These are phyloP conservation scores for Jaltomata sinuosa DNA, from an alignment of 257 asterid genomes.

Conservation along the genomic window DNA sequence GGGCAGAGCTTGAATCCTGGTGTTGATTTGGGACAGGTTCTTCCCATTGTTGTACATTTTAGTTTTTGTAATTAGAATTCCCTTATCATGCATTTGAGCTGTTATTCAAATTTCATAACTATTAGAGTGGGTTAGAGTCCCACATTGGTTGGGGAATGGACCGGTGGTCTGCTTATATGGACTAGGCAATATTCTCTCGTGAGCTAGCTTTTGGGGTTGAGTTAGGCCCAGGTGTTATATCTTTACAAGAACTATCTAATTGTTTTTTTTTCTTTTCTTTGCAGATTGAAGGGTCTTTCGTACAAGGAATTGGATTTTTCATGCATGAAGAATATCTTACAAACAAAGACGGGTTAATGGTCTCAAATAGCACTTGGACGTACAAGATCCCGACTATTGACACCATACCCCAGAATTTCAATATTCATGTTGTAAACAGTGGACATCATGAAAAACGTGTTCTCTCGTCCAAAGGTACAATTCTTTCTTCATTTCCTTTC, in stretches of 20 bases:
- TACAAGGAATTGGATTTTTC: slow-evolving; percentile 80
- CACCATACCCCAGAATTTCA: slow-evolving; percentile 52
- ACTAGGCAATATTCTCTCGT: no score
- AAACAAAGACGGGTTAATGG: slow-evolving; percentile 39
- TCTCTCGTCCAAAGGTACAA: slow-evolving; percentile 72
- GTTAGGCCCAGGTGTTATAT: no score
- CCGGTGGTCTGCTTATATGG: no score
- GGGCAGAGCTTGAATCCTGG: slow-evolving; percentile 86
- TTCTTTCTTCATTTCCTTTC: neutral
- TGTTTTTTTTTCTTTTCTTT: neutral
- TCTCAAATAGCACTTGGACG: slow-evolving; percentile 59
- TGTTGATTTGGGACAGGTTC: slow-evolving; percentile 76
- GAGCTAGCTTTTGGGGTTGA: no score
- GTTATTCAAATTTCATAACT: neutral
- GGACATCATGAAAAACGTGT: slow-evolving; percentile 54
- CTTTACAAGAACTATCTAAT: no score
- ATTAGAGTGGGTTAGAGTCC: no score
- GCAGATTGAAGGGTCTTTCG: slow-evolving; percentile 82
- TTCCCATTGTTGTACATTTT: neutral
- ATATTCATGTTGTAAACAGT: slow-evolving; percentile 54
- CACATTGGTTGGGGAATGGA: no score
- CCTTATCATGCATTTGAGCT: neutral
- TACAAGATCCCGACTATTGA: slow-evolving; percentile 77
- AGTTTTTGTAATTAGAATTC: neutral
- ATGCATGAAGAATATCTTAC: slow-evolving; percentile 69